Conservation (phyloP, 768 basidiomycete species). For the Serendipita sp. region DNA sequence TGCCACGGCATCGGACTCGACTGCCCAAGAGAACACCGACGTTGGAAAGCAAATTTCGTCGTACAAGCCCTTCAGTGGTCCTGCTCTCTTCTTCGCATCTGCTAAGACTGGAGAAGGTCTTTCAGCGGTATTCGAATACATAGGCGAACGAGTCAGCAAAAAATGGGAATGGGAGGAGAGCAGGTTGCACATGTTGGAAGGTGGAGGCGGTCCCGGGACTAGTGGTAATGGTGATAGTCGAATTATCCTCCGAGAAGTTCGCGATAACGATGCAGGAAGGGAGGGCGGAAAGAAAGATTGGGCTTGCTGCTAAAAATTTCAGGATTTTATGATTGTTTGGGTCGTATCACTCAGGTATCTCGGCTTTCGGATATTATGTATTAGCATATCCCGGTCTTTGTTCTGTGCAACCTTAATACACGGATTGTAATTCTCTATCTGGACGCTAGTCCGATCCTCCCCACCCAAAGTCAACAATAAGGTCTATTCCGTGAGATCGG, state of each 20-base stretch:
- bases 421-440: neutral
- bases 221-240: neutral
- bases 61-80: conserved; percentile 32
- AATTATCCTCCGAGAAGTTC: neutral
- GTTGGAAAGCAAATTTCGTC: conserved; percentile 13
- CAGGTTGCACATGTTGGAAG: conserved; percentile 7
- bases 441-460: neutral
- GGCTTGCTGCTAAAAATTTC: neutral
- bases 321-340: neutral
- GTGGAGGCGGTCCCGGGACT: neutral
- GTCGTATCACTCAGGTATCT: too few species aligned
- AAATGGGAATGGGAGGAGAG: conserved; percentile 53
- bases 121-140: conserved; percentile 56
- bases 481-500: conserved; percentile 50
- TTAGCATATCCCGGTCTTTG: neutral
- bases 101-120: conserved; percentile 68
- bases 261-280: neutral
- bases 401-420: neutral
- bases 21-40: conserved; percentile 13
- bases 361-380: neutral
- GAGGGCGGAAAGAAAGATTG: neutral
- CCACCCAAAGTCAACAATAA: conserved; percentile 52
- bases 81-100: conserved; percentile 56
- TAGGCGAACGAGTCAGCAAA: conserved; percentile 43
- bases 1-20: neutral